phyloP scores from a whole-genome alignment of 73 alveolate genomes.

The Tetrahymena thermophila region DNA sequence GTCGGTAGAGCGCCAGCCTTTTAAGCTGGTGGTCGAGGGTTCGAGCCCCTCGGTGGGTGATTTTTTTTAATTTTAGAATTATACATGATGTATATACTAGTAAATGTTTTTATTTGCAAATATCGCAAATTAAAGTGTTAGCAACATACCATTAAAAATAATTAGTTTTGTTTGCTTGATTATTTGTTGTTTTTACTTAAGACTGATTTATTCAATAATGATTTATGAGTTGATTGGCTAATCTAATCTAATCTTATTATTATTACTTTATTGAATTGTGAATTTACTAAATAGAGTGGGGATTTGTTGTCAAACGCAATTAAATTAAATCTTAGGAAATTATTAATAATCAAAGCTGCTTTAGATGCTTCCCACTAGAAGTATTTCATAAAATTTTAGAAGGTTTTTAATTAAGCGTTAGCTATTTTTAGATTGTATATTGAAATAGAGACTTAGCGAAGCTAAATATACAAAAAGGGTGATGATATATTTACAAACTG shows the following conservation, averaged over 20 bases:
- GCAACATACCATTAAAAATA: background rate
- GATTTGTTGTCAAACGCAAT: background rate
- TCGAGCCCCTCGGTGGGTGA: slow-evolving; percentile 9
- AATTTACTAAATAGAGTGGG: background rate
- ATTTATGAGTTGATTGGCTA: background rate
- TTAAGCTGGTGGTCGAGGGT: slow-evolving; percentile 6
- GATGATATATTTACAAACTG: background rate
- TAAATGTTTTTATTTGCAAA: background rate
- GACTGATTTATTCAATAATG: background rate
- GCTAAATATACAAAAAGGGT: background rate
- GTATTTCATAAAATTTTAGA: background rate
- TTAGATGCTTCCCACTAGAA: background rate
- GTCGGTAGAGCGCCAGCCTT: slow-evolving; percentile 8
- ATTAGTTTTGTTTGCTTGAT: background rate
- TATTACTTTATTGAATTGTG: background rate
- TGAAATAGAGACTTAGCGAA: background rate
- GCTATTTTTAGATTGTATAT: background rate
- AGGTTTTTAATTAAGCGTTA: background rate
- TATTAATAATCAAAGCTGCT: too few species aligned
- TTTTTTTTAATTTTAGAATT: background rate
- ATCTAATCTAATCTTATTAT: background rate
- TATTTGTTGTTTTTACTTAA: background rate
- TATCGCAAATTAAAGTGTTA: background rate
- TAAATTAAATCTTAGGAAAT: too few species aligned
- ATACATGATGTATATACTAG: background rate